Evolutionary conservation across 768 basidiomycete genomes (phyloP).

Genomic region (Mycena metata): DNA sequence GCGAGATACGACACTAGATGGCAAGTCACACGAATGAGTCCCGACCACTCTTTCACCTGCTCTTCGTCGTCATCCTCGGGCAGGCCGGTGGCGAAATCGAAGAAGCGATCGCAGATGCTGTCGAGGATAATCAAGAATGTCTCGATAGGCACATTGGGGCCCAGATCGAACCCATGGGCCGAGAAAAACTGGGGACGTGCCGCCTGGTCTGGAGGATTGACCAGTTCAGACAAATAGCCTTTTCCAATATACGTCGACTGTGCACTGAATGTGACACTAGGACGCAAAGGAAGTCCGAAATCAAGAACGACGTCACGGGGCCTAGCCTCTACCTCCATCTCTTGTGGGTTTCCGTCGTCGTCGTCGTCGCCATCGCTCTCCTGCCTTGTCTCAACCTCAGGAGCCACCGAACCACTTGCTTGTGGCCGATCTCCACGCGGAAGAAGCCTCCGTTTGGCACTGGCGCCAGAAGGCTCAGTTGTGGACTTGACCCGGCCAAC

Average conservation of each 20-base stretch:
- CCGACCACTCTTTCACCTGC: slow-evolving; percentile 54
- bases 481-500: background rate
- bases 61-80: slow-evolving; percentile 50
- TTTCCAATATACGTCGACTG: slow-evolving; percentile 67
- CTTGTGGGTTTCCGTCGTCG: slow-evolving; percentile 11
- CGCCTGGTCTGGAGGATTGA: slow-evolving; percentile 53
- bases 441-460: slow-evolving; percentile 6
- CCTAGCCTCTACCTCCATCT: background rate
- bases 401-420: background rate
- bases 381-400: slow-evolving; percentile 3
- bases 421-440: slow-evolving; percentile 18
- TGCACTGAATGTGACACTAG: slow-evolving; percentile 64
- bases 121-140: slow-evolving; percentile 62
- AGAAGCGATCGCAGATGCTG: slow-evolving; percentile 60
- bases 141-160: slow-evolving; percentile 55
- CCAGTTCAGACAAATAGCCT: slow-evolving; percentile 71
- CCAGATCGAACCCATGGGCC: slow-evolving; percentile 59
- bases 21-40: slow-evolving; percentile 54
- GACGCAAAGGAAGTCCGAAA: slow-evolving; percentile 61
- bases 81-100: slow-evolving; percentile 54
- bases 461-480: background rate
- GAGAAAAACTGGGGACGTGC: slow-evolving; percentile 48
- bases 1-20: slow-evolving; percentile 60
- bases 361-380: slow-evolving; percentile 26
- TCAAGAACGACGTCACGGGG: slow-evolving; percentile 52